These are phyloP conservation scores for Syzygium grande DNA, from an alignment of 345 rosid genomes.

Conservation along the genomic window DNA sequence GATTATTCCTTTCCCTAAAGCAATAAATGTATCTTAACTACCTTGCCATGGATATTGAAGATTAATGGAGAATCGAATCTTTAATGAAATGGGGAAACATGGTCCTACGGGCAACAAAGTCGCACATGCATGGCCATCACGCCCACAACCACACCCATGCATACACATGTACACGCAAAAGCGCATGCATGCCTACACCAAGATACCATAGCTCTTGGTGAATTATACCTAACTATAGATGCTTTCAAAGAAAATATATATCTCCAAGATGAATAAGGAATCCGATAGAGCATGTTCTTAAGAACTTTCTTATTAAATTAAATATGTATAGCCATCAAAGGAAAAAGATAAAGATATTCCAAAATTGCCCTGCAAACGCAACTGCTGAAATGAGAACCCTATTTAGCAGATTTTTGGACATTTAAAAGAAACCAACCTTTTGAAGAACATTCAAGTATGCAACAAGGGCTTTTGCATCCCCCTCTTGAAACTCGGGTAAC, in stretches of 20 bases:
- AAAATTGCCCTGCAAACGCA: neutral
- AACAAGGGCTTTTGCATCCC: constrained; percentile 94
- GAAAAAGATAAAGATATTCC: neutral
- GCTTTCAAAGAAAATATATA: neutral
- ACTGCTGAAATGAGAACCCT: neutral
- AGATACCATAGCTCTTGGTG: neutral
- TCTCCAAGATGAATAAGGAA: neutral
- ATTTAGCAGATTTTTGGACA: neutral
- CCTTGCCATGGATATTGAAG: neutral
- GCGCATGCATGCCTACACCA: neutral
- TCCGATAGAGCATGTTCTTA: neutral
- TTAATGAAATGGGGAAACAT: neutral
- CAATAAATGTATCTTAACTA: neutral
- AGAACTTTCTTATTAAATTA: neutral
- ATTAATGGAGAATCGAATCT: neutral
- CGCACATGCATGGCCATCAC: neutral
- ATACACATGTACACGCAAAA: neutral
- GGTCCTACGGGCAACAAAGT: neutral
- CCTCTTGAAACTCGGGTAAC: constrained; percentile 89
- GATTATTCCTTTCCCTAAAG: neutral
- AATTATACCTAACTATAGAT: neutral
- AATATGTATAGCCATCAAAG: neutral
- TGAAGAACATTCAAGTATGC: constrained; percentile 92
- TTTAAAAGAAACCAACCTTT: constrained; percentile 43
- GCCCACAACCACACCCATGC: neutral